Evolutionary conservation across 1,284 basidiomycete species (phyloP).

Genomic region (Ceraceosorus bombacis): DNA sequence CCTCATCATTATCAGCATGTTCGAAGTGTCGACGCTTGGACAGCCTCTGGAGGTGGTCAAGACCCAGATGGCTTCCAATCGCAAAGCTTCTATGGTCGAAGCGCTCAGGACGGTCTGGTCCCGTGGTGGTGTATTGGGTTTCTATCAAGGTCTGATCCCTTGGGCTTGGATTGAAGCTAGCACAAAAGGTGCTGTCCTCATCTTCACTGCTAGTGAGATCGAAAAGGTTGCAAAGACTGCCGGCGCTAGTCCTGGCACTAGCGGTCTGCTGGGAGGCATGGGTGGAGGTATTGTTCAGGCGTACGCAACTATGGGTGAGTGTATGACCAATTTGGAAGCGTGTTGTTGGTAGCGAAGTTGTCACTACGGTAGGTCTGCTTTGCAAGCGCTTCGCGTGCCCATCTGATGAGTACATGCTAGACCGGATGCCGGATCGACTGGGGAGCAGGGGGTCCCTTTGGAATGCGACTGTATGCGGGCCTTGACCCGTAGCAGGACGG

Average conservation of each 20-base stretch:
- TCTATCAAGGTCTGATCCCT: conserved; percentile 98
- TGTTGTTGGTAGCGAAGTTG: too few relatives aligned
- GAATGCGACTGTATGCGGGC: too few relatives aligned
- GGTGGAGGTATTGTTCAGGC: conserved; percentile 95
- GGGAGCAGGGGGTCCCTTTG: too few relatives aligned
- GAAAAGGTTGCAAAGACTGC: conserved; percentile 63
- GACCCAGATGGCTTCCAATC: conserved; percentile 56
- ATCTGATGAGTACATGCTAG: too few relatives aligned
- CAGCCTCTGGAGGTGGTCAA: conserved; percentile 98
- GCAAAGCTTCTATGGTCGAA: conserved; percentile 74
- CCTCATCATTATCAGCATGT: conserved; percentile 54
- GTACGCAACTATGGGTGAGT: conserved; percentile 96
- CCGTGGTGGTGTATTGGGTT: conserved; percentile 79
- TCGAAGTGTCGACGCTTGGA: conserved; percentile 90
- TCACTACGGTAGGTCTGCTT: too few relatives aligned
- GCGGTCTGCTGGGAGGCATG: conserved; percentile 92
- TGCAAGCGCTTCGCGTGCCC: too few relatives aligned
- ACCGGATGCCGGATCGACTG: too few relatives aligned
- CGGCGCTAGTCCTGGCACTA: conserved; percentile 70
- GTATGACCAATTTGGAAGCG: too few relatives aligned
- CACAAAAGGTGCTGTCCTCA: conserved; percentile 90
- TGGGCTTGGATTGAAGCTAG: conserved; percentile 99
- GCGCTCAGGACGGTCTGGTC: conserved; percentile 81
- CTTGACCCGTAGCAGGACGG: background rate
- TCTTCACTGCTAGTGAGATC: conserved; percentile 93